Percentiles rank a stretch among this genome's conserved stretches.
These are phyloP conservation scores for Cichorium intybus DNA, from an alignment of 140 eudicot genomes.

Conservation along the genomic window DNA sequence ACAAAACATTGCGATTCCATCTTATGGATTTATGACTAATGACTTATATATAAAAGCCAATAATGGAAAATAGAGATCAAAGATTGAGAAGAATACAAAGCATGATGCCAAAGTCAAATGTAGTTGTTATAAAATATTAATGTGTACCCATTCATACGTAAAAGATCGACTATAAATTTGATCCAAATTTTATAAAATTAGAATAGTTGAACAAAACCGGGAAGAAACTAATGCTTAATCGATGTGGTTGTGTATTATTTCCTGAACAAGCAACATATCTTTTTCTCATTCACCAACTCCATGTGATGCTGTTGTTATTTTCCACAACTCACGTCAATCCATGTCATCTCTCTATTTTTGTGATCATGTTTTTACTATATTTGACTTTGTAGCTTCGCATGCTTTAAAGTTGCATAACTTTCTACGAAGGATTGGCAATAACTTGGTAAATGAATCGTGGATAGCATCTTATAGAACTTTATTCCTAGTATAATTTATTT, in stretches of 20 bases:
- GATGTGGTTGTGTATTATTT: constrained; percentile 16
- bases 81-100: too few species aligned
- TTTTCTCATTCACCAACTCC: neutral
- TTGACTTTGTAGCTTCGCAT: neutral
- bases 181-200: neutral
- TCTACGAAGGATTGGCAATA: neutral
- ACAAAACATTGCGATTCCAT: too few species aligned
- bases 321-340: neutral
- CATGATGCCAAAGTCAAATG: too few species aligned
- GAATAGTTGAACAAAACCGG: neutral
- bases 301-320: neutral
- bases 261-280: constrained; percentile 9
- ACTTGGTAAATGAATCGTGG: neutral
- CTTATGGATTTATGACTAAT: too few species aligned
- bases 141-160: too few species aligned
- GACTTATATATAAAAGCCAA: too few species aligned
- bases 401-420: neutral
- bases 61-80: too few species aligned
- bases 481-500: neutral
- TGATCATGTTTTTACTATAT: too few species aligned
- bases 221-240: neutral
- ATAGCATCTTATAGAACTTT: neutral
- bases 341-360: neutral
- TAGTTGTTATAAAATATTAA: neutral
- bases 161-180: too few species aligned